Evolutionary conservation across 169 alveolate species (phyloP).

Genomic region (Toxoplasma gondii): DNA sequence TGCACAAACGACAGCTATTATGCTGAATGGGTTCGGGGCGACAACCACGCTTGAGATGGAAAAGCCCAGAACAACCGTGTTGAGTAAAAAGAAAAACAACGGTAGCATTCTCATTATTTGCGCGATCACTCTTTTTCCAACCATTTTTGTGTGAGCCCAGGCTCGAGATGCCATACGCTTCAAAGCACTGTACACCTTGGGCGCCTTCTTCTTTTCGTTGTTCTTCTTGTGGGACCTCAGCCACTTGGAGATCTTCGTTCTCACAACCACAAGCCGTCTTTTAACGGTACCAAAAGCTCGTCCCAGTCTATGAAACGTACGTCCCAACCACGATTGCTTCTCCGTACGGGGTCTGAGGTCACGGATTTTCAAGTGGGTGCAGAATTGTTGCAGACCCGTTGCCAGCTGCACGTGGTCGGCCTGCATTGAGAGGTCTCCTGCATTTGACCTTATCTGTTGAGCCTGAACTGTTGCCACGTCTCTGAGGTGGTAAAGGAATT

Average conservation of each 20-base stretch:
- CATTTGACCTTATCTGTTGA: background rate
- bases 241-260: background rate
- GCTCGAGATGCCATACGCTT: background rate
- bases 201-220: background rate
- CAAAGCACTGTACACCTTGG: background rate
- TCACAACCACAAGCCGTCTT: background rate
- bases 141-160: background rate
- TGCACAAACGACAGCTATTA: background rate
- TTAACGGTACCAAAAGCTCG: constrained; percentile 1
- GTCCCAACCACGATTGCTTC: background rate
- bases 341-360: background rate
- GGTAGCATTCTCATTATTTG: constrained; percentile 8
- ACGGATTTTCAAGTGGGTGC: background rate
- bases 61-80: background rate
- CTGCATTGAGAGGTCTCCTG: background rate
- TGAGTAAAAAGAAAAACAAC: background rate
- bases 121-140: background rate
- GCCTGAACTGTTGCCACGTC: background rate
- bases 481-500: background rate
- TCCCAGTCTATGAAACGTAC: background rate
- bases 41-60: constrained; percentile 6
- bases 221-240: background rate
- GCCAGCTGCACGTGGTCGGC: background rate
- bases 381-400: background rate
- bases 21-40: background rate